Conservation (phyloP, 2,329 filamentous ascomycete genomes). For the Trichoderma sp. region DNA sequence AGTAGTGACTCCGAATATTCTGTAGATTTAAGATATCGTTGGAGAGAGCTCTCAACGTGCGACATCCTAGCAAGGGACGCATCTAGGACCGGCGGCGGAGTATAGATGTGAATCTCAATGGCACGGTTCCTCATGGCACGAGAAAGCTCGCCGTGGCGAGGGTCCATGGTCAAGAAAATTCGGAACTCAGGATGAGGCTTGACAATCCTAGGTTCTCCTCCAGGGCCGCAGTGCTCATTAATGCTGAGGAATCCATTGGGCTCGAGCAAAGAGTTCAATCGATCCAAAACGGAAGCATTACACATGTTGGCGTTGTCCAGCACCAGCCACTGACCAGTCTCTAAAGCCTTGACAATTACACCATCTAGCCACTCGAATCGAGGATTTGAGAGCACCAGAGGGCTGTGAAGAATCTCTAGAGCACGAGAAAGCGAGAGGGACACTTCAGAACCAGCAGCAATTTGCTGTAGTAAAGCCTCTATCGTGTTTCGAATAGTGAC, state of each 20-base stretch:
- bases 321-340: conserved; percentile 87
- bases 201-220: conserved; percentile 79
- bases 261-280: conserved; percentile 91
- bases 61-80: conserved; percentile 44
- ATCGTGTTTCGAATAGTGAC: conserved; percentile 42
- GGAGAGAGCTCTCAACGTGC: conserved; percentile 51
- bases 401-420: conserved; percentile 51
- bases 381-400: conserved; percentile 66
- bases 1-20: conserved; percentile 34
- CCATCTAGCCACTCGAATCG: conserved; percentile 97
- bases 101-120: conserved; percentile 79
- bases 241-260: conserved; percentile 85
- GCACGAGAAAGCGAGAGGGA: conserved; percentile 50
- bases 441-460: conserved; percentile 49
- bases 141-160: conserved; percentile 88
- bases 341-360: conserved; percentile 81
- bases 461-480: conserved; percentile 41
- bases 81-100: conserved; percentile 37
- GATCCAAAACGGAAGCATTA: conserved; percentile 89
- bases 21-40: conserved; percentile 47
- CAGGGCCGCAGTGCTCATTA: conserved; percentile 85
- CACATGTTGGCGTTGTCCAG: conserved; percentile 98
- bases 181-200: conserved; percentile 83
- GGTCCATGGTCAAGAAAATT: conserved; percentile 91
- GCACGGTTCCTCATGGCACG: conserved; percentile 96